Conservation (phyloP, 305 asterid genomes). For the Caryopteris hybrid region DNA sequence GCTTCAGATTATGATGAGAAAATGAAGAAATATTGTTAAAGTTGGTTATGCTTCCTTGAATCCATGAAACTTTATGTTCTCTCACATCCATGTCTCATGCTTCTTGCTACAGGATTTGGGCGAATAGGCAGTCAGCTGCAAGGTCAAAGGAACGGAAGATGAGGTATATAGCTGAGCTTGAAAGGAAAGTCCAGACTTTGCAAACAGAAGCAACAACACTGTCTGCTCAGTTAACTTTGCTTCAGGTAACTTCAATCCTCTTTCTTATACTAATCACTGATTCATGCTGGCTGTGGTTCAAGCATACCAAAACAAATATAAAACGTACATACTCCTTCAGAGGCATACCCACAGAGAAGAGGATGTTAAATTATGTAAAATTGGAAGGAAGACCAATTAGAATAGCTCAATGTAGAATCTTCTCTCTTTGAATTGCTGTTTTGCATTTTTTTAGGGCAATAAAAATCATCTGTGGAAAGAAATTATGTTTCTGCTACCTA, state of each 20-base stretch:
- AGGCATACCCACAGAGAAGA: background rate
- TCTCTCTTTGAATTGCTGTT: background rate
- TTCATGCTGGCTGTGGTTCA: conserved; percentile 8
- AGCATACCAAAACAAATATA: background rate
- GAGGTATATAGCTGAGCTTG: conserved; percentile 98
- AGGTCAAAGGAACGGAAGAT: conserved; percentile 97
- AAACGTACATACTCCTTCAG: background rate
- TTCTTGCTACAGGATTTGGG: conserved; percentile 75
- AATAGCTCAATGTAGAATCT: background rate
- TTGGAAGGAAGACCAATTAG: background rate
- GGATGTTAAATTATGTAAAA: background rate
- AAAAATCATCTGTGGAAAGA: background rate
- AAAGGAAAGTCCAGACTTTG: conserved; percentile 90
- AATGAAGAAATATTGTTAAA: background rate
- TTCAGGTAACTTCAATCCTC: conserved; percentile 56
- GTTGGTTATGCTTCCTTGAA: background rate
- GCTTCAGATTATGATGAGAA: background rate
- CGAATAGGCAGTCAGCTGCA: conserved; percentile 99
- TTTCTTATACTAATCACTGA: conserved; percentile 6
- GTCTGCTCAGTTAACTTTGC: conserved; percentile 86
- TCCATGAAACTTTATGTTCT: background rate
- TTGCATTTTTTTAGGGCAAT: background rate
- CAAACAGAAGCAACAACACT: conserved; percentile 97
- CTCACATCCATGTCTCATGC: conserved; percentile 14
- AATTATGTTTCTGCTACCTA: background rate